A percentile compares a stretch with the other conserved stretches of the same genome.
These are phyloP conservation scores for Capronia epimyces DNA, from an alignment of 2,329 filamentous ascomycete species.

Conservation along the genomic window DNA sequence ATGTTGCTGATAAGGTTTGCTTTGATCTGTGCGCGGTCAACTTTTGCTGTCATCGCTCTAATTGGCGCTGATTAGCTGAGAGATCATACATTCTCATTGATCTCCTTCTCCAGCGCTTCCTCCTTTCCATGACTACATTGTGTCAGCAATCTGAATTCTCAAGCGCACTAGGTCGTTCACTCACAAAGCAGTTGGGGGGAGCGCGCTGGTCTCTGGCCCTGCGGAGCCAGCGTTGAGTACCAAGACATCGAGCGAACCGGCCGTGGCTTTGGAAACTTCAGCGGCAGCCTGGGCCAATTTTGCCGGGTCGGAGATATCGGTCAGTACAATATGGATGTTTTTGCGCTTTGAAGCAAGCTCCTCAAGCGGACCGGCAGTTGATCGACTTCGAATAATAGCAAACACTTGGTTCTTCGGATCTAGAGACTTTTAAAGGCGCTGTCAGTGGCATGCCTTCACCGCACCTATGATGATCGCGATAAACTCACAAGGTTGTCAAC, in stretches of 20 bases:
- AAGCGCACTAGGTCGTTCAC: slow-evolving; percentile 7
- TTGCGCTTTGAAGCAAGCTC: slow-evolving; percentile 29
- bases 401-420: slow-evolving; percentile 36
- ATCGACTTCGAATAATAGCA: slow-evolving; percentile 37
- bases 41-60: slow-evolving; percentile 5
- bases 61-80: slow-evolving; percentile 2
- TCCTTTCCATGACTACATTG: slow-evolving; percentile 18
- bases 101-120: slow-evolving; percentile 22
- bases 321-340: slow-evolving; percentile 39
- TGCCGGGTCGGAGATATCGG: slow-evolving; percentile 31
- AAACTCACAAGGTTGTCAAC: slow-evolving; percentile 18
- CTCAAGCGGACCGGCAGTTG: slow-evolving; percentile 28
- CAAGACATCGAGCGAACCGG: slow-evolving; percentile 39
- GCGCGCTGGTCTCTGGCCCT: slow-evolving; percentile 14
- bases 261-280: slow-evolving; percentile 33
- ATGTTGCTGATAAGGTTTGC: slow-evolving; percentile 20
- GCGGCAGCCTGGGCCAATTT: slow-evolving; percentile 31
- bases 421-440: slow-evolving; percentile 19
- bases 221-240: slow-evolving; percentile 39
- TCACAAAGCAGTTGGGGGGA: slow-evolving; percentile 20
- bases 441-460: slow-evolving; percentile 11
- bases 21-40: slow-evolving; percentile 17
- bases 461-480: not conserved
- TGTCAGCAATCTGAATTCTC: slow-evolving; percentile 12
- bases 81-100: slow-evolving; percentile 20